phyloP scores from a whole-genome alignment of 2,329 filamentous ascomycete genomes.

The Penicillium sp. region DNA sequence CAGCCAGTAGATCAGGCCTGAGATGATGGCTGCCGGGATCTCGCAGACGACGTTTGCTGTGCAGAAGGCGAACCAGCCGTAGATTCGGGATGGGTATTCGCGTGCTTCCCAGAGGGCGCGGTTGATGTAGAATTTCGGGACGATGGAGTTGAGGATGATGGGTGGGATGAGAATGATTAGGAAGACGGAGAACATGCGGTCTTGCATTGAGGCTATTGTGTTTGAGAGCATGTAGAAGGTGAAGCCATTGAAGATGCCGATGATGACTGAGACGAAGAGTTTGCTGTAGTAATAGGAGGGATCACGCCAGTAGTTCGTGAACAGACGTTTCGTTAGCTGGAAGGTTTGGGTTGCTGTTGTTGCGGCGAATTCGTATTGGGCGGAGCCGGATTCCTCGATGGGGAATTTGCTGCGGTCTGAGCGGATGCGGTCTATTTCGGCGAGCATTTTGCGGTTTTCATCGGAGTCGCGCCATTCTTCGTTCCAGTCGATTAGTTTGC shows the following conservation, averaged over 20 bases:
- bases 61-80: conserved; percentile 73
- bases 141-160: conserved; percentile 68
- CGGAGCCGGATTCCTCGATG: conserved; percentile 37
- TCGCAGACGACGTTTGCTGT: conserved; percentile 71
- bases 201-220: conserved; percentile 67
- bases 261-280: conserved; percentile 67
- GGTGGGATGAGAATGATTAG: conserved; percentile 65
- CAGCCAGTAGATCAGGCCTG: conserved; percentile 65
- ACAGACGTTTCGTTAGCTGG: conserved; percentile 67
- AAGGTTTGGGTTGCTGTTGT: conserved; percentile 61
- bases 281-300: conserved; percentile 75
- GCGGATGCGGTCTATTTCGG: conserved; percentile 66
- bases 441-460: conserved; percentile 57
- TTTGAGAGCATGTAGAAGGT: conserved; percentile 71
- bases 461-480: conserved; percentile 69
- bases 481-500: conserved; percentile 66
- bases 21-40: conserved; percentile 66
- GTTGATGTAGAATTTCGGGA: conserved; percentile 76
- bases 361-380: conserved; percentile 63
- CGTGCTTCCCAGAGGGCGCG: conserved; percentile 70
- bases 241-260: conserved; percentile 76
- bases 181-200: conserved; percentile 73
- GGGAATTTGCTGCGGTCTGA: conserved; percentile 54
- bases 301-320: conserved; percentile 72
- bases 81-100: conserved; percentile 71